Base-by-base conservation (phyloP, 2,329 filamentous ascomycete species). In the Apiospora sp. region DNA sequence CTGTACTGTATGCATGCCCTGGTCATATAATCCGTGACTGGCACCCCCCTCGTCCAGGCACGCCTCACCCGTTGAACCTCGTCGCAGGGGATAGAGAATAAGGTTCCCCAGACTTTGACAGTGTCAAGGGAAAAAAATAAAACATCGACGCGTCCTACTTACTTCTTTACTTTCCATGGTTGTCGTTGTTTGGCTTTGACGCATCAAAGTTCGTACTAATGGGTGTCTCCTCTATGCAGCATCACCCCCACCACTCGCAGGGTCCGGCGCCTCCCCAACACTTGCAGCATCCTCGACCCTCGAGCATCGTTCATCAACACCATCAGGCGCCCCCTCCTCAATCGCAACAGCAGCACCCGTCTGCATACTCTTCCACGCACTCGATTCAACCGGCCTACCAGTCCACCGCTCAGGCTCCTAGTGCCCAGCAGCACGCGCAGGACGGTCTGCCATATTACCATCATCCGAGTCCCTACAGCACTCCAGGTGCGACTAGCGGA, bases 381-480 rank as follows among this genome's bases (percentile, higher is more conserved):
- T 87, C 91, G 34, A 84, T 88, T 76, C 86, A 92, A 78, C 88
- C 90, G 78, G 86, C 89, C 78, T 96, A 96, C 83, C 90, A 92
- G 75, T 88, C 91, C 75, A 86, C 91, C 72, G 87, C 88, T 76
- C 91, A 92, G 81, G 87, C 89, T 34, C 85, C 87, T 72, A 89
- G 86, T 79, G 87, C 88, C 64, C 92, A 92, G 79, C 92, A 92
- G 79, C 87, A 88, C 79, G 84, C 88, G 69, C 90, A 91, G 79
- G 93, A 97, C 58, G 58, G 58, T 77, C 85, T 93, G 70, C 88
- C 91, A 78, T 97, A 96, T 83, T 91, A 93, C 80, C 90, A 92
- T 73, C 93, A 96, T 81, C 90, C 93, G 75, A 94, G 92, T 81
- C 90, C 94, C 14, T 97, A 97, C 86, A 95, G 92, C 84, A 92